These are phyloP conservation scores for Mycosphaerella arachidis DNA, from an alignment of 2,329 filamentous ascomycete genomes.

Conservation along the genomic window DNA sequence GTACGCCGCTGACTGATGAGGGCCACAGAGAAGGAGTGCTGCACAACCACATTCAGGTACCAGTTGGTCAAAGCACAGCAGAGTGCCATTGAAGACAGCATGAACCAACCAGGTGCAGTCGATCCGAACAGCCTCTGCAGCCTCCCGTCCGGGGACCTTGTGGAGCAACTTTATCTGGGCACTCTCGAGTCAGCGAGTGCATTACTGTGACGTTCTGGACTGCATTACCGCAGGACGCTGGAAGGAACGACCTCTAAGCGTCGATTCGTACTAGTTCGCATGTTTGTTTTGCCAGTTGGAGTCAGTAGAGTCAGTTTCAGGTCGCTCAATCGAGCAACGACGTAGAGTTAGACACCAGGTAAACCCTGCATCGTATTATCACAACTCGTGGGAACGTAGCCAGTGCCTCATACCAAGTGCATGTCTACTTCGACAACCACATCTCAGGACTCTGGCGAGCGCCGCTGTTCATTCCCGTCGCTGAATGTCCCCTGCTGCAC, in stretches of 20 bases:
- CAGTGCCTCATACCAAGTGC: neutral
- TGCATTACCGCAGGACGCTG: constrained; percentile 3
- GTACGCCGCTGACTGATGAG: constrained; percentile 16
- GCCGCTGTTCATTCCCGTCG: neutral
- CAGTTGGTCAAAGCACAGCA: constrained; percentile 4
- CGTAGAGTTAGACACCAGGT: neutral
- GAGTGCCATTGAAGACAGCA: neutral
- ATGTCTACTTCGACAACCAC: neutral
- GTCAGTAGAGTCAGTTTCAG: constrained; percentile 14
- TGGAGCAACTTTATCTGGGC: neutral
- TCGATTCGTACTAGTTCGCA: neutral
- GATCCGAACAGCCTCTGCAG: constrained; percentile 1
- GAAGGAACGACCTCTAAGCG: neutral
- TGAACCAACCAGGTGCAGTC: constrained; percentile 8
- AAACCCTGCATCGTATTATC: neutral
- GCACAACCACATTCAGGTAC: constrained; percentile 19
- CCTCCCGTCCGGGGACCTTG: constrained; percentile 15
- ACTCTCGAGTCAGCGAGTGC: constrained; percentile 5
- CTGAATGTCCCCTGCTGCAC: neutral
- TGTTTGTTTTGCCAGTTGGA: constrained; percentile 10
- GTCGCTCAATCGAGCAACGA: neutral
- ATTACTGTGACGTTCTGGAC: constrained; percentile 1
- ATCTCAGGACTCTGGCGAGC: neutral
- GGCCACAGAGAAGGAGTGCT: constrained; percentile 1
- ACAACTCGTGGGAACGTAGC: neutral